Base-by-base conservation (phyloP, 1,284 basidiomycete genomes). In the Ustilago lituana region DNA sequence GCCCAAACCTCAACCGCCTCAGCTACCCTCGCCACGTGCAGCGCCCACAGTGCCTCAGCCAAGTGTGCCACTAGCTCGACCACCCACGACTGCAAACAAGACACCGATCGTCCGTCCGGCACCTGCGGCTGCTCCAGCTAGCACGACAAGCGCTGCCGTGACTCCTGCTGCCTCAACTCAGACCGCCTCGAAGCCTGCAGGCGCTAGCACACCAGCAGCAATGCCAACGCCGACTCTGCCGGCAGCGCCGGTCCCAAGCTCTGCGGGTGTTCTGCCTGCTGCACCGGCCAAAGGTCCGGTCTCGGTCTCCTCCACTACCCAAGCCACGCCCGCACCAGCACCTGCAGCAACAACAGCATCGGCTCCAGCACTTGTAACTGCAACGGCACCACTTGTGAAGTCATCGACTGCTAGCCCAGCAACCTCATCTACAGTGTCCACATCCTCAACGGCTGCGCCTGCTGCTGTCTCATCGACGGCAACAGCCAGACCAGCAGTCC, bases 211-310 rank as follows among this genome's bases (percentile, higher is more conserved):
- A 20, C 10, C 50, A 37, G n/a, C 49, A n/a, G 24, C 47, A 11
- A 17, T 60, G 49, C 57, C 63, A 1, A 60, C 56, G 1, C 63
- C 57, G 10, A 66, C 56, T 12, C 27, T 66, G 43, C 56, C 63
- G 2, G 57, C 63, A 19, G 53, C 53, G 3, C 57, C 63, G 11
- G 38, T 60, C 23, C 41, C 58, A 22, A 51, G 43, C 40, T 33
- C 49, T 5, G 29, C 57, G 2, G 47, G 37, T 12, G 32, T 36
- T 20, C 52, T 48, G 23, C 40, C 63, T 27, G 22, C 31, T 15
- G 35, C 41, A 22, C 24, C 53, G 12, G 20, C 52, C n/a, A 62
- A 51, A 32, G 12, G 59, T 17, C 36, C 55, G 14, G 35, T 38
- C 10, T 26, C 45, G 14, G 10, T 23, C 5, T 10, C 43, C 6